phyloP scores from a whole-genome alignment of 2,329 filamentous ascomycete genomes.

The Scytalidium sp. region DNA sequence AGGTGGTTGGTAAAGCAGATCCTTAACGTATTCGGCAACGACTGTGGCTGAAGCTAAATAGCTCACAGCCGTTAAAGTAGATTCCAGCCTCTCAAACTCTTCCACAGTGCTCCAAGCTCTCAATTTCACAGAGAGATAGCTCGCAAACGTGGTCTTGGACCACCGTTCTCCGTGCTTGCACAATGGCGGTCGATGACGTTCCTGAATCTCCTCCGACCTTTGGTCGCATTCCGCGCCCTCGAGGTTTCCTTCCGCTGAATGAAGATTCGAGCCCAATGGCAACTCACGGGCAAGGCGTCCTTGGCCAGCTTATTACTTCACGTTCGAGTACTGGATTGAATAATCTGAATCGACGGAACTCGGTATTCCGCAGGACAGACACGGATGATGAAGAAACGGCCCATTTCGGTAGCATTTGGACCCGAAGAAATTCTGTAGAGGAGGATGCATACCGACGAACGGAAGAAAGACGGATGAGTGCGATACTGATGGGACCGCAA shows the following conservation, averaged over 20 bases:
- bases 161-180: background rate
- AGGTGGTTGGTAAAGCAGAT: no score
- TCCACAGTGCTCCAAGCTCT: no score
- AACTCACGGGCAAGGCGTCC: slow-evolving; percentile 25
- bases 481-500: slow-evolving; percentile 63
- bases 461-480: slow-evolving; percentile 57
- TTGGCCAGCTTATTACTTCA: slow-evolving; percentile 24
- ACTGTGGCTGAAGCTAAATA: no score
- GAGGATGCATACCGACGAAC: slow-evolving; percentile 16
- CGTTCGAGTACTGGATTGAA: slow-evolving; percentile 23
- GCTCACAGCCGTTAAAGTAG: no score
- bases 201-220: slow-evolving; percentile 15
- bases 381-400: slow-evolving; percentile 18
- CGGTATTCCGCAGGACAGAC: slow-evolving; percentile 16
- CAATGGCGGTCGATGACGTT: background rate
- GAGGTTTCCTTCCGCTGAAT: slow-evolving; percentile 21
- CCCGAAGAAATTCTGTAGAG: slow-evolving; percentile 12
- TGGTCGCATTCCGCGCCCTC: slow-evolving; percentile 18
- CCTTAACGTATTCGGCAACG: no score
- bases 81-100: no score
- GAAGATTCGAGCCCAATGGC: slow-evolving; percentile 26
- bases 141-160: no score
- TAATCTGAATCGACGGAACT: slow-evolving; percentile 11
- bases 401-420: slow-evolving; percentile 6
- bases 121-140: no score